These are phyloP conservation scores for Hordeum vulgare DNA, from an alignment of 176 grass and related monocot genomes.

Conservation along the genomic window MorexV3_pseudomolecules_assembly NC_058522.1:347178565-347179064, in stretches of 20 bases:
- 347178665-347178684: slow-evolving; percentile 54
- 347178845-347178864: background rate
- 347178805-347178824: background rate
- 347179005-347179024: background rate
- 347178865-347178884: background rate
- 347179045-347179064: background rate
- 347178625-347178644: slow-evolving; percentile 40
- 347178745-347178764: slow-evolving; percentile 59
- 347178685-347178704: slow-evolving; percentile 58
- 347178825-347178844: background rate
- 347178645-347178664: slow-evolving; percentile 50
- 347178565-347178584: slow-evolving; percentile 57
- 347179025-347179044: background rate
- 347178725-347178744: slow-evolving; percentile 57
- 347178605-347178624: slow-evolving; percentile 24
- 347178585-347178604: slow-evolving; percentile 42
- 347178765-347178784: slow-evolving; percentile 57
- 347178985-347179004: background rate
- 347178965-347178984: background rate
- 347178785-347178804: background rate
- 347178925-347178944: background rate
- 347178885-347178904: background rate
- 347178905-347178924: background rate
- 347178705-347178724: slow-evolving; percentile 61
- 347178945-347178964: slow-evolving; percentile 20